Evolutionary conservation across 805 yeast species (phyloP).

Genomic region (Wickerhamiella australiensis): DNA sequence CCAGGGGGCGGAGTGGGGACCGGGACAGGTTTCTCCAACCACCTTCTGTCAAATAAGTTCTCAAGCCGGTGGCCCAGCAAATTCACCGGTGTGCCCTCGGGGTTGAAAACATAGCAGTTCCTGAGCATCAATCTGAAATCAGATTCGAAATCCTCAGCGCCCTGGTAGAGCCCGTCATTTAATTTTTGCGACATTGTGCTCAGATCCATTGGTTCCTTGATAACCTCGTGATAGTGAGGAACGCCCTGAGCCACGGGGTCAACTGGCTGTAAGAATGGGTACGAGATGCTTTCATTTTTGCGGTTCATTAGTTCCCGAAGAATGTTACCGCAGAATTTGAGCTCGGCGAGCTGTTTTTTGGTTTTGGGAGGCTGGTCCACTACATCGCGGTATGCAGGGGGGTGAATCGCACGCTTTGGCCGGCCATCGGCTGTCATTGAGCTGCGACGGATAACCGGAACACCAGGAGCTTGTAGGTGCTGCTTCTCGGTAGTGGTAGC

Average conservation of each 20-base stretch:
- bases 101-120: constrained; percentile 87
- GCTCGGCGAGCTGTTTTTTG: constrained; percentile 80
- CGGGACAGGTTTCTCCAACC: constrained; percentile 75
- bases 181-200: constrained; percentile 71
- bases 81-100: constrained; percentile 93
- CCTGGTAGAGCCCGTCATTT: constrained; percentile 76
- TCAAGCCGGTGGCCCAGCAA: constrained; percentile 90
- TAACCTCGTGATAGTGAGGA: constrained; percentile 76
- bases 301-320: constrained; percentile 72
- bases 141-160: constrained; percentile 72
- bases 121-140: constrained; percentile 75
- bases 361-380: constrained; percentile 65
- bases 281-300: constrained; percentile 72
- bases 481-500: constrained; percentile 9
- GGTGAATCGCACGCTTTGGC: constrained; percentile 92
- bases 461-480: constrained; percentile 28
- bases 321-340: constrained; percentile 72
- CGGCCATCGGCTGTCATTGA: constrained; percentile 56
- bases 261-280: constrained; percentile 87
- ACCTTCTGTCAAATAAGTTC: constrained; percentile 69
- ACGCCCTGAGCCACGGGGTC: constrained; percentile 89
- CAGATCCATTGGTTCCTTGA: constrained; percentile 91
- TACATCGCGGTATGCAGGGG: constrained; percentile 88
- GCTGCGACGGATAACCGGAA: constrained; percentile 62
- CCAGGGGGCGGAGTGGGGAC: constrained; percentile 43